Evolutionary conservation across 2,329 filamentous ascomycete genomes (phyloP).

Genomic region (Juglanconis sp.): DNA sequence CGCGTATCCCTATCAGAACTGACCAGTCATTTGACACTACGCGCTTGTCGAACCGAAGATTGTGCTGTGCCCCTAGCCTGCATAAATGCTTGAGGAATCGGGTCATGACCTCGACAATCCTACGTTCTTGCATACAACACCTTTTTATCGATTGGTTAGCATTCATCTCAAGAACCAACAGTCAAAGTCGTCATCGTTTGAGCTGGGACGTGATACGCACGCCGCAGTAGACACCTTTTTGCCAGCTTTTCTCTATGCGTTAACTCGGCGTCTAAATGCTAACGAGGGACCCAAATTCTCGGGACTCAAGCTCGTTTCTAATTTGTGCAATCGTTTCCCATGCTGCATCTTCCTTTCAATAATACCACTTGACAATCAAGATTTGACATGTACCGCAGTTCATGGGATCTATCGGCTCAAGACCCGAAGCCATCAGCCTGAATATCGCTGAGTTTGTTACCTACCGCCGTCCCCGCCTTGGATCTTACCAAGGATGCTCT

Average conservation of each 20-base stretch:
- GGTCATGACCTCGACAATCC: background rate
- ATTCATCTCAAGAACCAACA: conserved; percentile 6
- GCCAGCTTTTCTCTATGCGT: background rate
- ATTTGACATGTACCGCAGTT: background rate
- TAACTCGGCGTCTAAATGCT: conserved; percentile 3
- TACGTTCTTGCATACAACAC: background rate
- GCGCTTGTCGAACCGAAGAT: background rate
- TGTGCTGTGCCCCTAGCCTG: background rate
- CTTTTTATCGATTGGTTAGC: conserved; percentile 5
- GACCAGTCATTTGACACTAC: no score
- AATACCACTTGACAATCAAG: background rate
- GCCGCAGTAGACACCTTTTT: background rate
- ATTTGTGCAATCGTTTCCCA: background rate
- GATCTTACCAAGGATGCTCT: no score
- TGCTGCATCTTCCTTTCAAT: background rate
- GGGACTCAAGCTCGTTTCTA: background rate
- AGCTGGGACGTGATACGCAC: background rate
- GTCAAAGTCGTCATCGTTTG: background rate
- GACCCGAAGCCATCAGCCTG: no score
- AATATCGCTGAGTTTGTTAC: no score
- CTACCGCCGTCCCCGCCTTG: no score
- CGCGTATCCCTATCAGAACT: background rate
- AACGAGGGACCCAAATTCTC: conserved; percentile 1
- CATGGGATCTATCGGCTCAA: background rate
- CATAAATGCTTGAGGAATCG: background rate